phyloP scores from a whole-genome alignment of 2,329 filamentous ascomycete genomes.

The Cladobotryum protrusum region DNA sequence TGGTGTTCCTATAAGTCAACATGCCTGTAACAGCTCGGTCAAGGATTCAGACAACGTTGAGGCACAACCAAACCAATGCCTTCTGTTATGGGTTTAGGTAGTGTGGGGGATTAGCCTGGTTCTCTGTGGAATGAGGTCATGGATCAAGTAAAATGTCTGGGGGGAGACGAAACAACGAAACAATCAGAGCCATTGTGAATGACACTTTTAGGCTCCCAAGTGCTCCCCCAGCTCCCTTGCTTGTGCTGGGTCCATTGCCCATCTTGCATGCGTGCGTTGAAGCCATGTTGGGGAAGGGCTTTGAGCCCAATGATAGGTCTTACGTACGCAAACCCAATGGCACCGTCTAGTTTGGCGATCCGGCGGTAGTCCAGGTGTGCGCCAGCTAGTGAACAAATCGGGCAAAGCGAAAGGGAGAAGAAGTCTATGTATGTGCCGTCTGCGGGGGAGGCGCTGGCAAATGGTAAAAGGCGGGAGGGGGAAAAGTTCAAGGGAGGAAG shows the following conservation, averaged over 20 bases:
- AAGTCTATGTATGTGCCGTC: neutral
- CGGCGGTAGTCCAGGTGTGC: neutral
- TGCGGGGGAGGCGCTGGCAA: neutral
- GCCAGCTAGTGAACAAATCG: neutral
- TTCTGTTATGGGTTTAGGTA: no score
- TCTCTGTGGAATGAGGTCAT: conserved; percentile 6
- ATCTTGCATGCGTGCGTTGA: no score
- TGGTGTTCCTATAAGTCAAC: conserved; percentile 2
- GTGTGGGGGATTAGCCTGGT: neutral
- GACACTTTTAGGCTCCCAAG: neutral
- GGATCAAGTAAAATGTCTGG: conserved; percentile 4
- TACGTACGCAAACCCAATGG: no score
- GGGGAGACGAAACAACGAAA: conserved; percentile 4
- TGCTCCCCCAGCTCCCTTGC: conserved; percentile 7
- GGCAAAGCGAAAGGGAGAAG: neutral
- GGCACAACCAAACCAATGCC: no score
- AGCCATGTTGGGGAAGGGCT: no score
- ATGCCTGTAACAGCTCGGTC: neutral
- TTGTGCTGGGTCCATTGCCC: neutral
- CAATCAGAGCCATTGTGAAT: no score
- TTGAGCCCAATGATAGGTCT: no score
- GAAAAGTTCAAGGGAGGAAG: no score
- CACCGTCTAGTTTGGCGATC: no score
- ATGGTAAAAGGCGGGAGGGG: neutral
- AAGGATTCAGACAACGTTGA: neutral